Evolutionary conservation across 345 rosid genomes (phyloP).

Genomic region (Mangifera indica): DNA sequence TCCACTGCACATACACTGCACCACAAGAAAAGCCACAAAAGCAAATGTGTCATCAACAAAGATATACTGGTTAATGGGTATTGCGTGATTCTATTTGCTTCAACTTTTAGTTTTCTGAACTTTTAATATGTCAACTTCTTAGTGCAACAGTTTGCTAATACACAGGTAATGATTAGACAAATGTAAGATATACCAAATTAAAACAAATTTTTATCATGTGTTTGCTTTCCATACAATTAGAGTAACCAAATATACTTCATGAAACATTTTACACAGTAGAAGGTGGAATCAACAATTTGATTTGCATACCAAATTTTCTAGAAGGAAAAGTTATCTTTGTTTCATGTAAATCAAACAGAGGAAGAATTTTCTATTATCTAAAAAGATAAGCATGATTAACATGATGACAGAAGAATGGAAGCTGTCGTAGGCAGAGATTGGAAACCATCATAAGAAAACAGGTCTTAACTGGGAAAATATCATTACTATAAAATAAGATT

Average conservation of each 20-base stretch:
- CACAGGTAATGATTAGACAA: background rate
- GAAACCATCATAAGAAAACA: background rate
- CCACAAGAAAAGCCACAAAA: background rate
- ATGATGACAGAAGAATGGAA: background rate
- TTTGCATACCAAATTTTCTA: background rate
- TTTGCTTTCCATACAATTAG: background rate
- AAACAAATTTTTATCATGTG: background rate
- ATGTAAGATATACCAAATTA: background rate
- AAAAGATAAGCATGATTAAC: background rate
- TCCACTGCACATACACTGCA: slow-evolving; percentile 97
- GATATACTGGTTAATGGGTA: background rate
- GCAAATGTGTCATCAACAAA: slow-evolving; percentile 8
- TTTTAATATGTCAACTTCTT: background rate
- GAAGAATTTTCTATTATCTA: background rate
- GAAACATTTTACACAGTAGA: background rate
- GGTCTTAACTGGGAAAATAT: background rate
- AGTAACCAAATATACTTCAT: background rate
- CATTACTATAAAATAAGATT: background rate
- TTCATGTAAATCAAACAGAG: background rate
- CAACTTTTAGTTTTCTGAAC: too few relatives aligned
- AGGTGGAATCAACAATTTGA: background rate
- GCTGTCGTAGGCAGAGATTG: background rate
- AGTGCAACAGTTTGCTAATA: background rate
- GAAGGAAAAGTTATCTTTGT: background rate
- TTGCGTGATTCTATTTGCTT: background rate